Percentiles rank a stretch among this genome's conserved stretches.
Conservation (phyloP, 805 yeast species). For the Starmerella asiatica region DNA sequence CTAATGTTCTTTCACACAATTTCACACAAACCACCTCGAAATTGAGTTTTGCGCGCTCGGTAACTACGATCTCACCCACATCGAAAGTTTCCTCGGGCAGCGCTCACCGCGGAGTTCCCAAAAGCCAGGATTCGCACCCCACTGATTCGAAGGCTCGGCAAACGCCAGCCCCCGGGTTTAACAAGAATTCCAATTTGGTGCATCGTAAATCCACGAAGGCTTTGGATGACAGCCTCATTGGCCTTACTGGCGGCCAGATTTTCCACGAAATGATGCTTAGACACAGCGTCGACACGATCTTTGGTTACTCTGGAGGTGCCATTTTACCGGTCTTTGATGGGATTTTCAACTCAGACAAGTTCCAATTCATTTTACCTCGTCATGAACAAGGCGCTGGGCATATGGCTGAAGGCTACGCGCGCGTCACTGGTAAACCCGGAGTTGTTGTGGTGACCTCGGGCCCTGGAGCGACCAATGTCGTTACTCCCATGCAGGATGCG, state of each 20-base stretch:
- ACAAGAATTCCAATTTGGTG: conserved; percentile 16
- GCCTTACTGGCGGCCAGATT: conserved; percentile 95
- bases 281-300: conserved; percentile 87
- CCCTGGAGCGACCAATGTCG: conserved; percentile 96
- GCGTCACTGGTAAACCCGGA: conserved; percentile 93
- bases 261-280: conserved; percentile 98
- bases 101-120: conserved; percentile 11
- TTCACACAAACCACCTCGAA: no score
- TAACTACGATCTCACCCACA: conserved; percentile 16
- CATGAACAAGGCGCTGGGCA: conserved; percentile 99
- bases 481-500: conserved; percentile 98
- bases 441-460: conserved; percentile 98
- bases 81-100: conserved; percentile 9
- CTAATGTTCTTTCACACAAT: no score
- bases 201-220: conserved; percentile 8
- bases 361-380: conserved; percentile 82
- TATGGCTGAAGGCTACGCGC: conserved; percentile 98
- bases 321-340: conserved; percentile 96
- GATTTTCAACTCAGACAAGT: conserved; percentile 76
- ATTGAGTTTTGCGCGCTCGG: no score
- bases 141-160: conserved; percentile 21
- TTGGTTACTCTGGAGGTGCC: conserved; percentile 99
- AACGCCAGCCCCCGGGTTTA: conserved; percentile 29
- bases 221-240: conserved; percentile 63
- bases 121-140: conserved; percentile 4